Evolutionary conservation across 75 land plant species (phyloP), one percentile per base, ranked within the genome.

Genomic region (Pinus tabuliformis): DNA sequence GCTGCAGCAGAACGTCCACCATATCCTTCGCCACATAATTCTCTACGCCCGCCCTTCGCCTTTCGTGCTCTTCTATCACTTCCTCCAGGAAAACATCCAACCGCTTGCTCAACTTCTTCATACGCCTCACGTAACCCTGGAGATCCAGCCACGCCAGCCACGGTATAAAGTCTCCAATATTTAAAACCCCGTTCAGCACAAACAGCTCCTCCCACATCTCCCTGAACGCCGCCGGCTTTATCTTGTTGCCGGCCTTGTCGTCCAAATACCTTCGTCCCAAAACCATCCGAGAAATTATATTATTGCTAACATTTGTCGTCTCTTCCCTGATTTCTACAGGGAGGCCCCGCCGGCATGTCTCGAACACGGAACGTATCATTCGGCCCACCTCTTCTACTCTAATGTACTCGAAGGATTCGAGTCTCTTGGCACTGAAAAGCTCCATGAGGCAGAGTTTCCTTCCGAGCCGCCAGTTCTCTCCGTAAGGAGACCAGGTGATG

Each of bases 1-100:
- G 77, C 73, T 83, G 76, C 76, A 88, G 75, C 28, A 88, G 75
- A 72, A 83, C 73, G 63, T 85, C 90, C 62, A 88, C 85, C 90
- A 85, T 88, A 58, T 88, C 90, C 74, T 76, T 78, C 2, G 79
- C 78, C 61, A 73, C 84, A 21, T 28, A 82, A 45, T 78, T 68
- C n/a, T 75, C 65, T 30, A 45, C 68, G 21, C 62, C 78, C 57
- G 81, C 61, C 60, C 78, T 78, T 26, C 58, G 82, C 6, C 59
- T 74, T n/a, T 62, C 24, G 78, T 88, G 90, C 62, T 85, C 83
- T 21, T 82, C 81, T 21, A 88, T 16, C 16, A 85, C 90, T 57
- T 80, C 81, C 71, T 85, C 85, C 72, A 85, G 75, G 58, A 88
- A 85, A 72, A 65, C 5, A 58, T 85, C 87, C 17, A 88, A 76